phyloP scores from a whole-genome alignment of 495 filamentous ascomycete species.

The Penicillium riverlandense region DNA sequence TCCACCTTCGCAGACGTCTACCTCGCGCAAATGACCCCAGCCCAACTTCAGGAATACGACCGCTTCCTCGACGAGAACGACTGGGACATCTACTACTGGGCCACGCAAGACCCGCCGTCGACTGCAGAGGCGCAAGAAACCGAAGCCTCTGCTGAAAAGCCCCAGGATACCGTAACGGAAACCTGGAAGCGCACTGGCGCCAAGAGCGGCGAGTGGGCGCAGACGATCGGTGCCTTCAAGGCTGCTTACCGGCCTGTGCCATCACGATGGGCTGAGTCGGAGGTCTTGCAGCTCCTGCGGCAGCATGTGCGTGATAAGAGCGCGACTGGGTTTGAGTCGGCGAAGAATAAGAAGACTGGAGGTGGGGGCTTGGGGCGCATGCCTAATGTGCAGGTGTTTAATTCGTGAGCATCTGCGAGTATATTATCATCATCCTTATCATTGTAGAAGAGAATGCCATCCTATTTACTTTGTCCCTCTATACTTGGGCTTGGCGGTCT shows the following conservation, averaged over 20 bases:
- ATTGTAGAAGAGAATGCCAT: too few species aligned
- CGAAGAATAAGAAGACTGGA: conserved; percentile 37
- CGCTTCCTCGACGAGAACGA: conserved; percentile 97
- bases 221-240: conserved; percentile 90
- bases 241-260: conserved; percentile 91
- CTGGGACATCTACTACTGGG: conserved; percentile 99
- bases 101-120: conserved; percentile 71
- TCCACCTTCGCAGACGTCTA: conserved; percentile 87
- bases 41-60: conserved; percentile 80
- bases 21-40: conserved; percentile 61
- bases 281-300: conserved; percentile 69
- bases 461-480: background rate
- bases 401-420: conserved; percentile 9
- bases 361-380: conserved; percentile 44
- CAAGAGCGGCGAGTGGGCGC: conserved; percentile 82
- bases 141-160: conserved; percentile 4
- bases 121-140: conserved; percentile 26
- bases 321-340: conserved; percentile 44
- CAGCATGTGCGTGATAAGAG: conserved; percentile 65
- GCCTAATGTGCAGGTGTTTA: conserved; percentile 47
- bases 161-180: conserved; percentile 41
- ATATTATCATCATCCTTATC: background rate
- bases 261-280: conserved; percentile 69
- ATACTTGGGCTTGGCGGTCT: background rate
- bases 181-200: conserved; percentile 46